Conservation (phyloP, 345 rosid genomes). For the Hibiscus tridactylites region DNA sequence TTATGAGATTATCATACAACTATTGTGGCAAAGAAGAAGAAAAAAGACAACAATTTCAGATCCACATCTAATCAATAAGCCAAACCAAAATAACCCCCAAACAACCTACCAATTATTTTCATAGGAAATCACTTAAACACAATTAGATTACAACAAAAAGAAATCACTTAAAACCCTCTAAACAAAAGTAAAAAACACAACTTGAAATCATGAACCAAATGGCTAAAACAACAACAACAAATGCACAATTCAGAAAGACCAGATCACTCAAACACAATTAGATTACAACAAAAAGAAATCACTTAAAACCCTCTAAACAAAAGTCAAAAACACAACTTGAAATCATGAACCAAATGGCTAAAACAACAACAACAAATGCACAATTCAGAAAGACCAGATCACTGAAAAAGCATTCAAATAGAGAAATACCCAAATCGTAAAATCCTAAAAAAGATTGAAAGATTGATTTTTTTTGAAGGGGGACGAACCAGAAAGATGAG, state of each 20-base stretch:
- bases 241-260: neutral
- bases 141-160: neutral
- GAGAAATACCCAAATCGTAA: constrained; percentile 4
- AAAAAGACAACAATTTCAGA: neutral
- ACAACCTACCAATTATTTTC: neutral
- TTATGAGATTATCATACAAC: neutral
- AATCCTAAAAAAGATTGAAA: neutral
- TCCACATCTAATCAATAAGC: neutral
- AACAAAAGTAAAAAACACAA: neutral
- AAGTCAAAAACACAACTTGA: neutral
- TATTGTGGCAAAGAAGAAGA: neutral
- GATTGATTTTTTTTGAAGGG: neutral
- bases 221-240: neutral
- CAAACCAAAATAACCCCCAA: neutral
- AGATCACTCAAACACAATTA: neutral
- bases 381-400: neutral
- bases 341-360: neutral
- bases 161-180: neutral
- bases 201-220: neutral
- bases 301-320: neutral
- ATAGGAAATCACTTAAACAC: neutral
- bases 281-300: neutral
- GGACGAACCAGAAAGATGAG: constrained; percentile 79
- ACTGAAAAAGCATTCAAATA: neutral
- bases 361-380: neutral